phyloP scores from a whole-genome alignment of 164 flowering plant genomes.

The Tetrastigma voinierianum region DNA sequence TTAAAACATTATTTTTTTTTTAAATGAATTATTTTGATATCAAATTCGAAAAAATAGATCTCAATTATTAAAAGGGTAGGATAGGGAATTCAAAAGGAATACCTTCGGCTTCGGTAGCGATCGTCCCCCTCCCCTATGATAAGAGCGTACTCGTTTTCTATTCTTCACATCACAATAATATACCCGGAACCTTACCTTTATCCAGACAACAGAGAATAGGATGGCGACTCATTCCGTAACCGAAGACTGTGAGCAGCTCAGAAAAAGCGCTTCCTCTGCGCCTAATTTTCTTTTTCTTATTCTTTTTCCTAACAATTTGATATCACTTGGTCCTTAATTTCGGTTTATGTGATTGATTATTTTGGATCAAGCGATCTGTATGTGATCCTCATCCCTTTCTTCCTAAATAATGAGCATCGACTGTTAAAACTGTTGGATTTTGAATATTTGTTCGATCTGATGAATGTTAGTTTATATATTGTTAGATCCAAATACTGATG shows the following conservation, averaged over 20 bases:
- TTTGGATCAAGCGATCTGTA: neutral
- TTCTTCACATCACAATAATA: neutral
- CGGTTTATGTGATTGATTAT: neutral
- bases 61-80: conserved; percentile 4
- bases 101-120: neutral
- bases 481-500: neutral
- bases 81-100: neutral
- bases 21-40: too few species aligned
- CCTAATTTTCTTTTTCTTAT: neutral
- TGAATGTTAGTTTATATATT: neutral
- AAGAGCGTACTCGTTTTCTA: conserved; percentile 4
- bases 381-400: neutral
- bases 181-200: neutral
- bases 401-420: neutral
- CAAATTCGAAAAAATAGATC: too few species aligned
- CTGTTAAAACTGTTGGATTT: neutral
- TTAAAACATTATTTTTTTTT: too few species aligned
- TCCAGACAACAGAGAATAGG: neutral
- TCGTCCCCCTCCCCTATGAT: neutral
- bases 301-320: neutral
- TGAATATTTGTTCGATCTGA: neutral
- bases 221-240: conserved; percentile 52
- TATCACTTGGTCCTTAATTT: neutral
- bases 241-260: conserved; percentile 65
- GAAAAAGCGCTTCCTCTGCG: conserved; percentile 62